Conservation (phyloP, 352 stramenopile species). For the Aphanomyces invadans region DNA sequence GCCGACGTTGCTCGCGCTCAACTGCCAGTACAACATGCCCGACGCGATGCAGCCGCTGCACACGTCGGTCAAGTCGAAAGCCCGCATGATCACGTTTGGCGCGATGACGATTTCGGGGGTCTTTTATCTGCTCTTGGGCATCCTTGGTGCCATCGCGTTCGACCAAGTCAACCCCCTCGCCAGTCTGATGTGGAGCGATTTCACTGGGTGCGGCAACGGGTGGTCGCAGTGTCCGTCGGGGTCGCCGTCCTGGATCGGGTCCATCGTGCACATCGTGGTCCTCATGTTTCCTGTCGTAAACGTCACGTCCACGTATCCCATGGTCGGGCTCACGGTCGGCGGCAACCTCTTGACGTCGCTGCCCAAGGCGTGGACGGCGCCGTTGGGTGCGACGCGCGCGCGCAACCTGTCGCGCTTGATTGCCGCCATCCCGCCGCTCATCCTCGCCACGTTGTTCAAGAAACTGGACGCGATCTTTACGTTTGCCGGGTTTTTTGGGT, state of each 20-base stretch:
- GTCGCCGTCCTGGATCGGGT: conserved; percentile 34
- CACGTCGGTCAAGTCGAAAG: conserved; percentile 40
- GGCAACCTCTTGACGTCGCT: conserved; percentile 84
- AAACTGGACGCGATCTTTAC: conserved; percentile 83
- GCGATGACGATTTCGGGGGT: conserved; percentile 52
- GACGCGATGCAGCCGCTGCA: conserved; percentile 72
- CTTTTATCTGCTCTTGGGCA: conserved; percentile 67
- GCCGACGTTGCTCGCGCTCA: conserved; percentile 72
- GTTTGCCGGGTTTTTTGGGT: conserved; percentile 68
- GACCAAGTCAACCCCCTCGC: conserved; percentile 72
- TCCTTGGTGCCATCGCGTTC: conserved; percentile 66
- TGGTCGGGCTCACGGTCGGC: conserved; percentile 74
- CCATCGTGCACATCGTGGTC: conserved; percentile 67
- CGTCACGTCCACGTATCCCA: conserved; percentile 75
- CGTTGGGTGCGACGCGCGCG: conserved; percentile 38
- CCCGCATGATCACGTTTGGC: conserved; percentile 52
- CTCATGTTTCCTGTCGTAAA: conserved; percentile 80
- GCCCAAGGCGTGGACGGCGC: conserved; percentile 44
- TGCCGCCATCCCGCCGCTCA: conserved; percentile 53
- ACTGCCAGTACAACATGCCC: conserved; percentile 85
- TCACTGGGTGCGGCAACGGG: conserved; percentile 73
- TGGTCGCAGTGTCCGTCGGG: conserved; percentile 41
- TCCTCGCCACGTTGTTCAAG: conserved; percentile 77
- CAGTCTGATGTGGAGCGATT: conserved; percentile 70
- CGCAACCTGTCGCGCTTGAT: conserved; percentile 57